Evolutionary conservation across 345 rosid genomes (phyloP), one percentile per base, ranked within the genome.

Genomic region (Euphorbia peplus): DNA sequence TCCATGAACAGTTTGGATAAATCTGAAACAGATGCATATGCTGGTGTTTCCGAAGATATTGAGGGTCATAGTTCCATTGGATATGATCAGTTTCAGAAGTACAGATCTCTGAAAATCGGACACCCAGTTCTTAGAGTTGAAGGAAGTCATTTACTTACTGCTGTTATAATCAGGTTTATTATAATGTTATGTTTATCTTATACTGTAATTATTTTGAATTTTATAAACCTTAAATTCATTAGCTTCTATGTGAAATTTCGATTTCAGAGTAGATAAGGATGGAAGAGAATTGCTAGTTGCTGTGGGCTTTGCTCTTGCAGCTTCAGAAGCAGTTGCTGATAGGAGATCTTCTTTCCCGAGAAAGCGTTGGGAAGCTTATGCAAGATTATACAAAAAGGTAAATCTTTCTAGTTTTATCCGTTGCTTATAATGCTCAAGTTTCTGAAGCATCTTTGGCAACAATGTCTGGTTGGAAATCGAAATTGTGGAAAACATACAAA

Each of bases 51-150:
- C 59, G 72, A 74, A 68, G 83, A 77, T 29, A 50, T 68, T 70
- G 85, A 72, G 39, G 81, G 70, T 74, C 67, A 73, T 28, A 75
- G 59, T 66, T 63, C 88, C 28, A 57, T 64, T 22, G 85, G 78
- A 51, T 62, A 74, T 48, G 73, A 67, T 73, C 74, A 71, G 66
- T 78, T 76, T 68, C 83, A 60, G 65, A 86, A 84, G 76, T 88
- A 84, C 69, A 72, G 78, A 69, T 78, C 80, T 72, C 76, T 88
- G 60, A 86, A 82, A 75, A 79, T 75, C 41, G 93, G 93, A 28
- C 93, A 86, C 76, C 93, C 93, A 44, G 85, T 81, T 72, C 86
- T 88, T 77, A 83, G 93, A 72, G 87, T 86, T 41, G 82, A 88
- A 70, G 87, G 84, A 83, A 86, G 90, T 74, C 85, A 88, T 73